Percentiles rank a stretch among this genome's conserved stretches.
Conservation (phyloP, 805 yeast genomes). For the Candida coleopterorum region DNA sequence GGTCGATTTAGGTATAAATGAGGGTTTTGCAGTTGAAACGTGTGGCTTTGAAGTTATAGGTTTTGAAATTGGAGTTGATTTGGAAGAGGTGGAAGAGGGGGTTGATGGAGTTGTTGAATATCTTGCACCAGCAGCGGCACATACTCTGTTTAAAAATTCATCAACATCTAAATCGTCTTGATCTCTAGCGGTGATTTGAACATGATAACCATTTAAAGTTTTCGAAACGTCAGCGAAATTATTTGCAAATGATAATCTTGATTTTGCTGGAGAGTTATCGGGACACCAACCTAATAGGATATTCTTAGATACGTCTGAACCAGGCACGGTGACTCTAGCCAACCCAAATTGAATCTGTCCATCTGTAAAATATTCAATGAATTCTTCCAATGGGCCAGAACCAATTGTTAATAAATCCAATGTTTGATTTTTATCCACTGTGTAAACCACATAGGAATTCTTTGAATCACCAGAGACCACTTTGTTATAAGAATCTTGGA, state of each 20-base stretch:
- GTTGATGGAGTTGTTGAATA: slow-evolving; percentile 46
- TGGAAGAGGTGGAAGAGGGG: neutral
- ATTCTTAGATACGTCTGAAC: slow-evolving; percentile 83
- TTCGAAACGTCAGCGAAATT: slow-evolving; percentile 74
- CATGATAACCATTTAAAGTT: slow-evolving; percentile 78
- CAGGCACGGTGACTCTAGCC: slow-evolving; percentile 81
- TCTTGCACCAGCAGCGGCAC: slow-evolving; percentile 94
- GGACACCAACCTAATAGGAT: slow-evolving; percentile 96
- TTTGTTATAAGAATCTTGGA: slow-evolving; percentile 69
- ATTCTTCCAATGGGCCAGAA: slow-evolving; percentile 66
- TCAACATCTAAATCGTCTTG: slow-evolving; percentile 79
- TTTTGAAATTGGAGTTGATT: slow-evolving; percentile 20
- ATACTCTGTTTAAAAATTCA: slow-evolving; percentile 69
- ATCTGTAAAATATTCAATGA: slow-evolving; percentile 78
- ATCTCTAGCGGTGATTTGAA: slow-evolving; percentile 95
- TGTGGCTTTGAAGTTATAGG: slow-evolving; percentile 24
- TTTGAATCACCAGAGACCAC: slow-evolving; percentile 74
- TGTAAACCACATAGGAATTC: slow-evolving; percentile 72
- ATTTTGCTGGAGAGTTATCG: slow-evolving; percentile 81
- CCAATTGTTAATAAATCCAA: slow-evolving; percentile 50
- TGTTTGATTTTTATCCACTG: slow-evolving; percentile 57
- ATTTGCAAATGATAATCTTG: slow-evolving; percentile 69
- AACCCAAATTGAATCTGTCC: slow-evolving; percentile 88
- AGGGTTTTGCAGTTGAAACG: slow-evolving; percentile 18
- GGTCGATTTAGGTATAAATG: slow-evolving; percentile 31